A percentile compares a stretch with the other conserved stretches of the same genome.
Conservation (phyloP, 352 stramenopile genomes). For the Phytophthora europaea region DNA sequence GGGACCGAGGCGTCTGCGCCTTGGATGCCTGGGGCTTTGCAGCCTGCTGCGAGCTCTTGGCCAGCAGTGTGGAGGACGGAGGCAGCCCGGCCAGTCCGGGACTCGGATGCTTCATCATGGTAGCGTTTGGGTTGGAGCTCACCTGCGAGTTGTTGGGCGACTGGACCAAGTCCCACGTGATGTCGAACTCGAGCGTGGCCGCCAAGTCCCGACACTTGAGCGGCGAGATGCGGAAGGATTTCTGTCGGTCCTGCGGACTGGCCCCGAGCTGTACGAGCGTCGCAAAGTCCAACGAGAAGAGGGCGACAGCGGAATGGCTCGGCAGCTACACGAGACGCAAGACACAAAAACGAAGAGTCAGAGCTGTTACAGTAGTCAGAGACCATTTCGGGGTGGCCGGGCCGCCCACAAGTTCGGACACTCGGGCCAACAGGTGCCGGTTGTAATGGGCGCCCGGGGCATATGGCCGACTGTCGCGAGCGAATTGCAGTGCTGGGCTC, state of each 20-base stretch:
- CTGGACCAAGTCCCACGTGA: conserved; percentile 71
- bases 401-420: not conserved
- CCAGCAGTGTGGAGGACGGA: conserved; percentile 52
- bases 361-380: conserved; percentile 1
- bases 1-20: conserved; percentile 25
- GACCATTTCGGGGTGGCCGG: conserved; percentile 16
- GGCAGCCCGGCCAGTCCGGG: conserved; percentile 41
- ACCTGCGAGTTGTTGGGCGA: conserved; percentile 19
- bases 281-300: conserved; percentile 83
- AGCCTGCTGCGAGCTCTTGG: conserved; percentile 19
- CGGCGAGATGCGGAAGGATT: conserved; percentile 70
- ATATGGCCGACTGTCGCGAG: conserved; percentile 10
- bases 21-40: conserved; percentile 26
- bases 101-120: conserved; percentile 36
- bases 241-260: conserved; percentile 44
- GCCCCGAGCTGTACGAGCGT: conserved; percentile 68
- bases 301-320: conserved; percentile 80
- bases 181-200: conserved; percentile 79
- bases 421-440: not conserved
- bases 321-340: conserved; percentile 54
- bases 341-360: conserved; percentile 27
- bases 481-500: no score
- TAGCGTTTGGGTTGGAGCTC: conserved; percentile 14
- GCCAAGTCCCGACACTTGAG: conserved; percentile 82
- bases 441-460: conserved; percentile 2